Conservation (phyloP, 768 basidiomycete genomes). For the Kwoniella europaea region DNA sequence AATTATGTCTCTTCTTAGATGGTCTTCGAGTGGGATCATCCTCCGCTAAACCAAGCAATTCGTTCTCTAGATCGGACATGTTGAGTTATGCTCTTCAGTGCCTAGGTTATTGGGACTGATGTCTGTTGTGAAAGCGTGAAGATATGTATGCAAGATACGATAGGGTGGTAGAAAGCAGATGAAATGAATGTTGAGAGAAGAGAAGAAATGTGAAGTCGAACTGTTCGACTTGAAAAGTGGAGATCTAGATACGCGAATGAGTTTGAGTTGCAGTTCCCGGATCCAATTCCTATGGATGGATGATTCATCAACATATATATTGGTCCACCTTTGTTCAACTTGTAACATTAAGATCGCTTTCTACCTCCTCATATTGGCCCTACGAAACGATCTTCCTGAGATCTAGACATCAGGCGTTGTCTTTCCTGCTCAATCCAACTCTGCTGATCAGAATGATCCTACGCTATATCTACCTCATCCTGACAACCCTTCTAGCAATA, state of each 20-base stretch:
- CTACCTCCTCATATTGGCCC: too few relatives aligned
- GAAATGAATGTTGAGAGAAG: not conserved
- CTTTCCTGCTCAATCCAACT: not conserved
- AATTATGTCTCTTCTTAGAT: constrained; percentile 22
- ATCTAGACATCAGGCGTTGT: too few relatives aligned
- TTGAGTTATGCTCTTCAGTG: not conserved
- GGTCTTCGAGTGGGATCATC: constrained; percentile 40
- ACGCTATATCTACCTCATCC: constrained; percentile 1
- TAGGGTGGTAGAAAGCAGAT: not conserved
- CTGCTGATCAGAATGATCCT: not conserved
- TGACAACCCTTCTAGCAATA: constrained; percentile 6
- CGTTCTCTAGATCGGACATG: constrained; percentile 56
- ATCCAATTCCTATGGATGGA: not conserved
- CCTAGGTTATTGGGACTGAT: too few relatives aligned
- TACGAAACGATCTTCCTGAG: too few relatives aligned
- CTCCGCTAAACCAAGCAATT: constrained; percentile 57
- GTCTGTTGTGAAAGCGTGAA: not conserved
- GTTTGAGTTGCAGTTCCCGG: not conserved
- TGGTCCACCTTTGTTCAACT: not conserved
- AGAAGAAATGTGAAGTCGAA: not conserved
- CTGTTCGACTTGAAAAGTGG: not conserved
- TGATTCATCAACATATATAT: not conserved
- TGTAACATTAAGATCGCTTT: too few relatives aligned
- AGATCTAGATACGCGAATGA: constrained; percentile 14
- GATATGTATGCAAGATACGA: not conserved